Percentiles rank a stretch among this genome's conserved stretches.
Evolutionary conservation across 306 rosid genomes (phyloP).

Genomic region (Glycyrrhiza uralensis): DNA sequence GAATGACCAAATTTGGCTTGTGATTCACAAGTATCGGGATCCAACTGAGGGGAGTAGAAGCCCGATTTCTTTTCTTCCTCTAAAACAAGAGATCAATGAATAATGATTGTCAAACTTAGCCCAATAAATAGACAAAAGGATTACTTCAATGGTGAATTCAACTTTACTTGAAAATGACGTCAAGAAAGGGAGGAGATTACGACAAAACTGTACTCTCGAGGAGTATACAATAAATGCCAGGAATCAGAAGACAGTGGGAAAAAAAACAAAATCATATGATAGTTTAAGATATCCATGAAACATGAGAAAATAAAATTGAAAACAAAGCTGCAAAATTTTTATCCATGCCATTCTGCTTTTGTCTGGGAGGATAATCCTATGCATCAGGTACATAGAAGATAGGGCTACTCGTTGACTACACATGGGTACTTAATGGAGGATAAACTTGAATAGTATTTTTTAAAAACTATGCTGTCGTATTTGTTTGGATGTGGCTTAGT

Average conservation of each 20-base stretch:
- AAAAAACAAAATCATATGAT: not conserved
- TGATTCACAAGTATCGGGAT: conserved; percentile 31
- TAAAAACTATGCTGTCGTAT: not conserved
- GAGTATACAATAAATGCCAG: not conserved
- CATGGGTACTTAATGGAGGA: not conserved
- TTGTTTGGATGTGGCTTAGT: not conserved
- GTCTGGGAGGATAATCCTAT: not conserved
- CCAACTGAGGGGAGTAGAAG: conserved; percentile 55
- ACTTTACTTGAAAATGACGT: not conserved
- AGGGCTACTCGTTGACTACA: not conserved
- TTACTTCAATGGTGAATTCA: not conserved
- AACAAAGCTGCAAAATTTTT: not conserved
- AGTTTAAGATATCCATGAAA: not conserved
- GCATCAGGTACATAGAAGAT: not conserved
- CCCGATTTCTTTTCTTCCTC: conserved; percentile 48
- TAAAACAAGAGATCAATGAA: conserved; percentile 33
- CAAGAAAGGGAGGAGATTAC: not conserved
- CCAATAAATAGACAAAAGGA: not conserved
- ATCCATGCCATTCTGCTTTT: not conserved
- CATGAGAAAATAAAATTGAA: not conserved
- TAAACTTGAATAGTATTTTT: not conserved
- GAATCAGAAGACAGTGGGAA: not conserved
- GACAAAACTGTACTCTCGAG: not conserved
- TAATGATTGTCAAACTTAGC: conserved; percentile 8
- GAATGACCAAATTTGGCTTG: conserved; percentile 18